A percentile compares a stretch with the other conserved stretches of the same genome.
These are phyloP conservation scores for Daldinia caldariorum DNA, from an alignment of 495 filamentous ascomycete genomes.

Conservation along the genomic window DNA sequence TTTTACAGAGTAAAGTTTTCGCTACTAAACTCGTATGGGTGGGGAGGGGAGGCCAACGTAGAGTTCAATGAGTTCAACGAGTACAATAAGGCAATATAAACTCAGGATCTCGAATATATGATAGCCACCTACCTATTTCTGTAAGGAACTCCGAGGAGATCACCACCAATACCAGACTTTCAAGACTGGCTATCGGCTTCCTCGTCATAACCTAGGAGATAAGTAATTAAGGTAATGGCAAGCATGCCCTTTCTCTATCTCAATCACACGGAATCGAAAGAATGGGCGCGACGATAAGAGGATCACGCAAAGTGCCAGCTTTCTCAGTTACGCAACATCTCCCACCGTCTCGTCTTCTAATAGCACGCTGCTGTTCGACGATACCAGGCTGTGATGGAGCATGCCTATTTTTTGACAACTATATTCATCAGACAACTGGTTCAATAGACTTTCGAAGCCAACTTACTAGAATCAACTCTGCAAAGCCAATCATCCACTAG, in stretches of 20 bases:
- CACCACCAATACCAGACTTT: neutral
- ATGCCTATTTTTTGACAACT: neutral
- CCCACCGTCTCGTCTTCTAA: neutral
- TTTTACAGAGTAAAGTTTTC: no score
- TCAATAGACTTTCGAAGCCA: neutral
- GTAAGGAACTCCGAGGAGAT: neutral
- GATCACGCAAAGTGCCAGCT: neutral
- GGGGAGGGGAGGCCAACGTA: no score
- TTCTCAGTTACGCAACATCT: neutral
- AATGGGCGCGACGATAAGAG: neutral
- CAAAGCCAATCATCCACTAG: neutral
- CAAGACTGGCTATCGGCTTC: neutral
- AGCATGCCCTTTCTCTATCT: neutral
- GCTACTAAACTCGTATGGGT: no score
- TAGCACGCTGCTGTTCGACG: neutral
- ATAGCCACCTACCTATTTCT: neutral
- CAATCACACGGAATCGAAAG: neutral
- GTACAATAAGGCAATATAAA: no score
- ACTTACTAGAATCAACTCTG: neutral
- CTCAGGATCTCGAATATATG: neutral
- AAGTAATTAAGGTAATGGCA: neutral
- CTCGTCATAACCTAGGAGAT: no score
- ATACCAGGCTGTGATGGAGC: neutral
- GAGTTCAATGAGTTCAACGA: no score
- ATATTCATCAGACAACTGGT: neutral